Base-by-base conservation (phyloP, 495 filamentous ascomycete species). In the Neurospora sp. region DNA sequence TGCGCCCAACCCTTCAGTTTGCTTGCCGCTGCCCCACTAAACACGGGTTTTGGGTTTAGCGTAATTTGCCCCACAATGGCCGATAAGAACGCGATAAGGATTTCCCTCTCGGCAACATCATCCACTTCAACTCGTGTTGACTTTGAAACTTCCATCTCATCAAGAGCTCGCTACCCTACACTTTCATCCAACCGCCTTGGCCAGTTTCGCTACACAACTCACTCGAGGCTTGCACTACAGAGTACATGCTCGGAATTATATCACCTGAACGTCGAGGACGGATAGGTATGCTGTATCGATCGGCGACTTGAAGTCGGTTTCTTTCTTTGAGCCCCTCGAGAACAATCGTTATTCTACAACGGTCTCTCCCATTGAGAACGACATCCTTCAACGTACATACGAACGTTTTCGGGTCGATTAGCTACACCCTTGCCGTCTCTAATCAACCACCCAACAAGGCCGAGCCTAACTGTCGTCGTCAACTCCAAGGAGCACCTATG, bases 81-180 rank as follows among this genome's bases (percentile, higher is more conserved):
- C 68, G 77, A 78, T 78, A 77, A 78, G 71, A 12, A 2, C 0
- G 16, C 71, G 77, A 77, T 78, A 77, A 77, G 74, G 39, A 42
- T 44, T 39, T 42, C 3, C 27, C 39, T 41, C 9, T 61, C 53
- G 22, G 48, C 16, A 31, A 31, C 53, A 53, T 53, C 20, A 53
- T 22, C n/a, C 46, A 10, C 1, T 7, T 48, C 44, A 48, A 9
- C n/a, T 31, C n/a, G 1, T 46, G 42, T 22, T 53, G 46, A 59
- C 48, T 59, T 46, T 53, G 0, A 0, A 53, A 61, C 22, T 16
- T 61, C 27, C 5, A 61, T 31, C 53, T 12, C 5, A 61, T 61
- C 48, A 61, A 9, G 11, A 27, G 11, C 8, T 61, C 6, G 41
- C 16, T 44, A 44, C 5, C 4, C 11, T 27, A 35, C 12, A 65